Evolutionary conservation across 495 filamentous ascomycete species (phyloP).

Genomic region (Astrothelium macrocarpum): DNA sequence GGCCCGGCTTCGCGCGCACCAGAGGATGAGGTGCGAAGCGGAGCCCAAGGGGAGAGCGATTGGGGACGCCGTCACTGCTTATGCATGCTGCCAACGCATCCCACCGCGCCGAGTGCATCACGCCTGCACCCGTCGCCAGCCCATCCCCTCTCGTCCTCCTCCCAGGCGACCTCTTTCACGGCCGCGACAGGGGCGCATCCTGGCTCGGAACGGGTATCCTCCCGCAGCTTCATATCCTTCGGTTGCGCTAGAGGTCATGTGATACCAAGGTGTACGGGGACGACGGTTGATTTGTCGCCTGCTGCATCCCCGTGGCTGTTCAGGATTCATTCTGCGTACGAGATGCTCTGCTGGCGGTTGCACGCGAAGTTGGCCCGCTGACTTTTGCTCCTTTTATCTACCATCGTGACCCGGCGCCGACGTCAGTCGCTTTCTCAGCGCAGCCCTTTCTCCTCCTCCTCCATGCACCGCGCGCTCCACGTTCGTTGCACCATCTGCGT

Average conservation of each 20-base stretch:
- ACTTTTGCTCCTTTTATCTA: background rate
- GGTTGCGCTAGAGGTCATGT: constrained; percentile 7
- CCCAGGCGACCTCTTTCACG: background rate
- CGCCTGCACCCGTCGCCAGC: background rate
- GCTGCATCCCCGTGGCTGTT: background rate
- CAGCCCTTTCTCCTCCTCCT: background rate
- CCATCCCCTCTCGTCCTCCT: background rate
- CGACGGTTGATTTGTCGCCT: background rate
- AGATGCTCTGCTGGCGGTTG: background rate
- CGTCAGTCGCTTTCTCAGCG: constrained; percentile 5
- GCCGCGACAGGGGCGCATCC: background rate
- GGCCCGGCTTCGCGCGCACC: background rate
- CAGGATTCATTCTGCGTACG: constrained; percentile 2
- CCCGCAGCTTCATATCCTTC: constrained; percentile 6
- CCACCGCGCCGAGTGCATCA: background rate
- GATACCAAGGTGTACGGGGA: background rate
- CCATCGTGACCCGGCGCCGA: constrained; percentile 4
- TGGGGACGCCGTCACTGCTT: constrained; percentile 1
- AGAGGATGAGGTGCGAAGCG: background rate
- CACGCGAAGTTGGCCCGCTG: background rate
- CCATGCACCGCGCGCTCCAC: background rate
- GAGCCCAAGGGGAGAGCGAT: background rate
- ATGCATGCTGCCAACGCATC: constrained; percentile 4
- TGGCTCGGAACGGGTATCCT: constrained; percentile 3
- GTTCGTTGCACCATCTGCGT: background rate